Conservation (phyloP, 2,329 filamentous ascomycete genomes). For the Stenocarpella maydis region DNA sequence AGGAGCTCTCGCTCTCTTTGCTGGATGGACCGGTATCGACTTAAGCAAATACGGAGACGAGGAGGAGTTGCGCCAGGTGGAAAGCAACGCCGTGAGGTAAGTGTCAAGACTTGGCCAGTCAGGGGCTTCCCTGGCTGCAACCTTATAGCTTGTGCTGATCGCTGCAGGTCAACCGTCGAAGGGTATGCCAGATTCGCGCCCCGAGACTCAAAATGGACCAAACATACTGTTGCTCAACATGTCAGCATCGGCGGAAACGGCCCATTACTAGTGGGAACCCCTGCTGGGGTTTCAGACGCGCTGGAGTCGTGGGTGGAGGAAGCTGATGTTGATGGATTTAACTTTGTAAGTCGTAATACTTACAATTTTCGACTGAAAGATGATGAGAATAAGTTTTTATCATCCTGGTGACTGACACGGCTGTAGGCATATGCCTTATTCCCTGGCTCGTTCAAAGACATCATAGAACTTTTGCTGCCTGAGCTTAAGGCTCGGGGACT, state of each 20-base stretch:
- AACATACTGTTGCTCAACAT: conserved; percentile 72
- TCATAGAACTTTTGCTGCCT: conserved; percentile 69
- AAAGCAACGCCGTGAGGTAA: conserved; percentile 52
- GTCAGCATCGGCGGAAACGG: conserved; percentile 74
- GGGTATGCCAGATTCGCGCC: conserved; percentile 31
- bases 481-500: conserved; percentile 66
- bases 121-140: neutral
- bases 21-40: conserved; percentile 74
- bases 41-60: conserved; percentile 50
- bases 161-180: conserved; percentile 37
- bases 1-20: conserved; percentile 75
- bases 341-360: conserved; percentile 60
- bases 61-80: conserved; percentile 49
- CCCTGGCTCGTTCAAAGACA: conserved; percentile 71
- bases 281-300: conserved; percentile 70
- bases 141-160: neutral
- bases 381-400: neutral
- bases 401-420: conserved; percentile 6
- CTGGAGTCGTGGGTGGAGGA: conserved; percentile 73
- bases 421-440: conserved; percentile 52
- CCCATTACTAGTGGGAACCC: conserved; percentile 69
- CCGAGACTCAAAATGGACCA: conserved; percentile 70
- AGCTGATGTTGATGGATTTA: conserved; percentile 78
- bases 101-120: neutral
- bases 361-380: neutral